Evolutionary conservation across 2,329 filamentous ascomycete genomes (phyloP).

Genomic region (Phaeophleospora eucalypticola): DNA sequence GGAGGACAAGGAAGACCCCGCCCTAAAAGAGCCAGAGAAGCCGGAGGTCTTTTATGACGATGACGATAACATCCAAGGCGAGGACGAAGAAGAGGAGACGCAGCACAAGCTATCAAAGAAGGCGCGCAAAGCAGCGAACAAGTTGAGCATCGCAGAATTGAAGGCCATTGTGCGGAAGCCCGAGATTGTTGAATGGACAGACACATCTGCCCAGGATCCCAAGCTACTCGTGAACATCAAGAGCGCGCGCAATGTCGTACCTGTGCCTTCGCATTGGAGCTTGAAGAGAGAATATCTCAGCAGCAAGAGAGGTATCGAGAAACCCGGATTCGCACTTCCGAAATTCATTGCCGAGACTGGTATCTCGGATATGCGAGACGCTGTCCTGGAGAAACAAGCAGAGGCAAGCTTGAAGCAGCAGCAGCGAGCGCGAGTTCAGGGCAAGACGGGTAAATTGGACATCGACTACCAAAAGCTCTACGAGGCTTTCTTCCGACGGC

Average conservation of each 20-base stretch:
- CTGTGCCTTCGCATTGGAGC: slow-evolving; percentile 90
- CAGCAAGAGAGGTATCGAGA: slow-evolving; percentile 94
- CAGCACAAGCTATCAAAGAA: slow-evolving; percentile 81
- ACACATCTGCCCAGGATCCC: slow-evolving; percentile 86
- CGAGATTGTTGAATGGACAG: slow-evolving; percentile 96
- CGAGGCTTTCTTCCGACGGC: slow-evolving; percentile 96
- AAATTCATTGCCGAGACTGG: slow-evolving; percentile 97
- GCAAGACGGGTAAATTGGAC: slow-evolving; percentile 94
- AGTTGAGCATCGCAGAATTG: slow-evolving; percentile 88
- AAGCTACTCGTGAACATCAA: slow-evolving; percentile 90
- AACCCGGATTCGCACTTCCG: slow-evolving; percentile 84
- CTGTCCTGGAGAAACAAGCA: slow-evolving; percentile 91
- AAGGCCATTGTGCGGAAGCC: slow-evolving; percentile 88
- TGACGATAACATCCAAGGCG: slow-evolving; percentile 81
- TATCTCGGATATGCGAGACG: slow-evolving; percentile 96
- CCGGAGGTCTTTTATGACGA: slow-evolving; percentile 80
- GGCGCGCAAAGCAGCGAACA: slow-evolving; percentile 85
- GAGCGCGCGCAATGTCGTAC: slow-evolving; percentile 88
- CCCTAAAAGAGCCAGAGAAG: slow-evolving; percentile 67
- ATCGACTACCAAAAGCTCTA: slow-evolving; percentile 99
- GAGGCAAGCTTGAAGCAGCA: slow-evolving; percentile 91
- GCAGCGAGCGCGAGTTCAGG: slow-evolving; percentile 86
- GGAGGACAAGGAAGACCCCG: slow-evolving; percentile 43
- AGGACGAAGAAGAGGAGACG: slow-evolving; percentile 65
- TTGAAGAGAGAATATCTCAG: slow-evolving; percentile 96